Evolutionary conservation across 2,329 filamentous ascomycete genomes (phyloP), one percentile per base, ranked within the genome.

Genomic region (Ophiocordyceps camponoti-leonardi): DNA sequence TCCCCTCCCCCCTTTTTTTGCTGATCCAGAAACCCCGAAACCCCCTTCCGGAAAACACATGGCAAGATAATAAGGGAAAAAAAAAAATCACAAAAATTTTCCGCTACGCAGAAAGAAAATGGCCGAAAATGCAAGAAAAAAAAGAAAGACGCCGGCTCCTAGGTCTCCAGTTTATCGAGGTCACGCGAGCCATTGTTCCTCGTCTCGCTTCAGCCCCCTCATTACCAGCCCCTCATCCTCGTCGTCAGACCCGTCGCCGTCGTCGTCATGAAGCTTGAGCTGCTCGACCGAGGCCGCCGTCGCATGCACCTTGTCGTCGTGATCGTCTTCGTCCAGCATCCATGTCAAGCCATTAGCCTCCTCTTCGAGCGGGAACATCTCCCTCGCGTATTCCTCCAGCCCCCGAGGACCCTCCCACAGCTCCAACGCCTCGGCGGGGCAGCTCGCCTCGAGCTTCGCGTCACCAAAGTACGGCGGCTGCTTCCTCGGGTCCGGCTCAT

Each of bases 361-460:
- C 65, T 98, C 92, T 62, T 98, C 92, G 13, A 95, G 73, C 0
- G 86, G 86, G 56, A 96, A 96, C 26, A 93, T 87, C 60, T 96
- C 92, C 43, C 84, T 74, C 1, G 90, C 90, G 60, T 96, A 98
- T 63, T 96, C 92, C 59, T 95, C 87, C 53, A 96, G 74, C 28
- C 86, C 84, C 46, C 92, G 74, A 52, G 86, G 86, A 4, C 87
- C 92, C 58, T 94, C 86, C 92, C 92, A 96, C 22, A 98, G 67
- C 53, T 82, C 74, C 49, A 90, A 68, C 1, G 88, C 85, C 52
- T 86, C 79, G 10, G 74, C 72, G 0, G 87, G 86, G 51, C 83
- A 83, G 51, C 72, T 77, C 2, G 62, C 62, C 51, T 81, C 78
- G 22, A 82, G 64, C 44, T 65, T 66, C 2, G 57, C 54, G 51